Evolutionary conservation across 2,329 filamentous ascomycete genomes (phyloP).

Genomic region (Colletotrichum gloeosporioides): DNA sequence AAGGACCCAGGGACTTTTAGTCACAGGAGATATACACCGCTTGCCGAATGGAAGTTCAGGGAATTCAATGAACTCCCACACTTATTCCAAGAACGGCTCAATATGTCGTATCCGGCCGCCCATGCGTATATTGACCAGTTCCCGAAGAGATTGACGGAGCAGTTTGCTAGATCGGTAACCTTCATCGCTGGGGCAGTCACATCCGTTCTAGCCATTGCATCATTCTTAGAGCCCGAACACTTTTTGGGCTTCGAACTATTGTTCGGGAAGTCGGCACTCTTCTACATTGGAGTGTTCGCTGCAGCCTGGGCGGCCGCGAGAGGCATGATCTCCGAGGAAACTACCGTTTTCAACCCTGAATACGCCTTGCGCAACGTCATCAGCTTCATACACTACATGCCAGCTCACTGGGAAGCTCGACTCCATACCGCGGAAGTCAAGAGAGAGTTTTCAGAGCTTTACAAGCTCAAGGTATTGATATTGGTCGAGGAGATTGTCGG

Average conservation of each 20-base stretch:
- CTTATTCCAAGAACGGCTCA: slow-evolving; percentile 85
- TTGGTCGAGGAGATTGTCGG: slow-evolving; percentile 92
- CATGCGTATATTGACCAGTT: slow-evolving; percentile 95
- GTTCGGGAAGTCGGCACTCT: slow-evolving; percentile 84
- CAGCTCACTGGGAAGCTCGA: slow-evolving; percentile 84
- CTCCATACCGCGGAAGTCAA: slow-evolving; percentile 96
- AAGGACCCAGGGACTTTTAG: slow-evolving; percentile 88
- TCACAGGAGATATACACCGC: slow-evolving; percentile 88
- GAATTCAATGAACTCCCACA: slow-evolving; percentile 98
- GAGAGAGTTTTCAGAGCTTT: slow-evolving; percentile 85
- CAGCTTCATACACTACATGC: slow-evolving; percentile 90
- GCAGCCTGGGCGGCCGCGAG: slow-evolving; percentile 84
- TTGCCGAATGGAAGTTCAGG: slow-evolving; percentile 97
- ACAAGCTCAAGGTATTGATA: slow-evolving; percentile 90
- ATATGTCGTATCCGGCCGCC: slow-evolving; percentile 95
- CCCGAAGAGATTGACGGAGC: slow-evolving; percentile 91
- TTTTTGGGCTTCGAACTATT: slow-evolving; percentile 94
- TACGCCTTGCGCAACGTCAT: slow-evolving; percentile 89
- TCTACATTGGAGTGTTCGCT: slow-evolving; percentile 85
- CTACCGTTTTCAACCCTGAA: slow-evolving; percentile 88
- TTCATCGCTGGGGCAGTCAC: slow-evolving; percentile 88
- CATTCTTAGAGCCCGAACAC: slow-evolving; percentile 87
- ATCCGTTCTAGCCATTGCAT: slow-evolving; percentile 82
- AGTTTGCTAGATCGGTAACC: slow-evolving; percentile 81
- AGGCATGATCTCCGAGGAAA: slow-evolving; percentile 86